Conservation (phyloP, 202 grass and related monocot genomes). For the Tripidium arundinaceum region DNA sequence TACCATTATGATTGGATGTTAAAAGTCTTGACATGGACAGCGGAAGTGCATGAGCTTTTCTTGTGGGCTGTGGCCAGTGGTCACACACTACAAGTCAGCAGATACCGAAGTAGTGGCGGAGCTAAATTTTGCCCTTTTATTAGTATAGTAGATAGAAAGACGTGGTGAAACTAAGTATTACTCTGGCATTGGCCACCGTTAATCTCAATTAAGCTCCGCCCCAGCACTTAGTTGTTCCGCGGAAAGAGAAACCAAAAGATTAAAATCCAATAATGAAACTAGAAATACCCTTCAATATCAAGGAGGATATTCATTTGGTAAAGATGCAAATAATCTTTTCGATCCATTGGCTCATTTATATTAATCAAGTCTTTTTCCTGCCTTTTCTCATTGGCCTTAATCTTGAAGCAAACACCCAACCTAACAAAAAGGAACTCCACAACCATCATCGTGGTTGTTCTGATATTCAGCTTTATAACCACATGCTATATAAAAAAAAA, state of each 20-base stretch:
- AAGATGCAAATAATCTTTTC: background rate
- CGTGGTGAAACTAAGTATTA: background rate
- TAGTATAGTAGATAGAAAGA: background rate
- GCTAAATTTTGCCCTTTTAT: background rate
- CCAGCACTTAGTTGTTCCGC: background rate
- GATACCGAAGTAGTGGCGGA: background rate
- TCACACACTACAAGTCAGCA: background rate
- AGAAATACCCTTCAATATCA: background rate
- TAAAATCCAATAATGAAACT: background rate
- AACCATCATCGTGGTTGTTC: constrained; percentile 20
- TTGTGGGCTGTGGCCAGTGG: background rate
- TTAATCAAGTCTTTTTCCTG: constrained; percentile 30
- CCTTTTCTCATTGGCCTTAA: constrained; percentile 38
- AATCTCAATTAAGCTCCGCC: background rate
- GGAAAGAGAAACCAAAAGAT: background rate
- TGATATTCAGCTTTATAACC: constrained; percentile 26
- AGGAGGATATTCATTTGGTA: background rate
- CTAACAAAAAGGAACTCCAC: constrained; percentile 32
- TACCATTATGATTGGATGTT: background rate
- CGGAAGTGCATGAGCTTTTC: too few species aligned
- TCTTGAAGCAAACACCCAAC: constrained; percentile 46
- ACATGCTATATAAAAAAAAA: constrained; percentile 5
- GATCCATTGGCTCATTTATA: background rate
- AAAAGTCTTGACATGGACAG: background rate
- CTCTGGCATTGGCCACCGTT: background rate